Base-by-base conservation (phyloP, 2,329 filamentous ascomycete genomes). In the Pseudodiploospora longispora region DNA sequence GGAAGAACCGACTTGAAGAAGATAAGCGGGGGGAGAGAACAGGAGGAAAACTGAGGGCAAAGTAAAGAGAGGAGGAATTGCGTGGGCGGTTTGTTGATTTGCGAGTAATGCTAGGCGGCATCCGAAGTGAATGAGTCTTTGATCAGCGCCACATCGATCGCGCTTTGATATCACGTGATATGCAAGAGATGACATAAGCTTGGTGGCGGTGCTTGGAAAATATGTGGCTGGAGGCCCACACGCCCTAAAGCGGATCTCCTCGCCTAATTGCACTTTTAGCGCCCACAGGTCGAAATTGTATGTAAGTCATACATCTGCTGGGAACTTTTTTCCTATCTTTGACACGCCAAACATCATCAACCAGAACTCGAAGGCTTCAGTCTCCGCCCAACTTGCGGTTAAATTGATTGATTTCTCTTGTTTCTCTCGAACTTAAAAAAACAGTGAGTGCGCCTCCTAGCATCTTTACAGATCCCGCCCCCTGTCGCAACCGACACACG, bases 391-490 rank as follows among this genome's bases (percentile, higher is more conserved):
- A 83, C 70, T 71, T 70, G 87, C 89, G 91, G 91, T 96, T 95
- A 95, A 97, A 95, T 85, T 82, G 91, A 97, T 97, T 97, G 91
- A 89, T 75, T 76, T 85, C 85, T 90, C 86, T 77, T 84, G 85
- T 90, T 89, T 82, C 69, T 59, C 55, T 53, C 55, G 54, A 57
- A 48, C 38, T 35, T 41, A 37, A 34, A 41, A 38, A 42, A 33
- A 4, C 34, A 28, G 47, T 48, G 39, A 46, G 30, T 34, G 12
- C 32, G 19, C 19, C 19, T 19, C 19, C 19, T 19, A 19, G 19
- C 19, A 19, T 19, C 19, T 19, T 19, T 19, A 19, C 19, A 19
- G 19, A 19, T 19, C 19, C 19, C 19, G 19, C 19, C 19, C 19
- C 19, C 19, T 19, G 19, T 39, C 10, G 45, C 38, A 36, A 6